phyloP scores from a whole-genome alignment of 306 rosid genomes.

The Castanopsis chinensis region DNA sequence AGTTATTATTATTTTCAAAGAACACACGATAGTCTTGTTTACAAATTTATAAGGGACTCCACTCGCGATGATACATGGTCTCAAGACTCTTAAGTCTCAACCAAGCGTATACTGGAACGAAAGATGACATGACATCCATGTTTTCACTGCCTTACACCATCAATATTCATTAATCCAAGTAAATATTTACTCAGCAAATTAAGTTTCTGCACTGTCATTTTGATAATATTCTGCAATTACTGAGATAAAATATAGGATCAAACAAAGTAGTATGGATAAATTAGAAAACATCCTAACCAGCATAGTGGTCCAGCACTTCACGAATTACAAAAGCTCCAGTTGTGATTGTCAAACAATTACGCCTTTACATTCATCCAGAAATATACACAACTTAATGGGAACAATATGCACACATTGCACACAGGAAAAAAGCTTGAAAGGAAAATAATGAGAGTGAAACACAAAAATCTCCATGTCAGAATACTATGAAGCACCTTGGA shows the following conservation, averaged over 20 bases:
- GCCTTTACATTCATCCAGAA: conserved; percentile 24
- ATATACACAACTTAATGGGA: conserved; percentile 21
- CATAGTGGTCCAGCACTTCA: background rate
- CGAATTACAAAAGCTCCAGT: background rate
- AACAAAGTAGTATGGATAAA: background rate
- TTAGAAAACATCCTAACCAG: background rate
- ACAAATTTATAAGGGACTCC: no score
- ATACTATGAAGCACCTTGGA: conserved; percentile 67
- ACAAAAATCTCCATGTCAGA: background rate
- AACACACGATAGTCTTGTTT: no score
- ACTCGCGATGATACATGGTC: no score
- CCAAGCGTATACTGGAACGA: no score
- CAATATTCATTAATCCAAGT: no score
- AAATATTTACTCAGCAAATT: no score
- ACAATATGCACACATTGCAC: conserved; percentile 38
- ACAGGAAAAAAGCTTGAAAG: background rate
- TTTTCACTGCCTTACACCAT: no score
- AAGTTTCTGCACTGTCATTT: no score
- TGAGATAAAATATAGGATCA: background rate
- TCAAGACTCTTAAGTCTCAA: no score
- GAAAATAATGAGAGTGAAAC: background rate
- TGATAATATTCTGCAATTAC: background rate
- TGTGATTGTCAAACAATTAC: background rate
- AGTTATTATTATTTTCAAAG: no score
- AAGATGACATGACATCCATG: no score